phyloP scores from a whole-genome alignment of 768 basidiomycete species.

The Phlebiopsis flavidoalba region DNA sequence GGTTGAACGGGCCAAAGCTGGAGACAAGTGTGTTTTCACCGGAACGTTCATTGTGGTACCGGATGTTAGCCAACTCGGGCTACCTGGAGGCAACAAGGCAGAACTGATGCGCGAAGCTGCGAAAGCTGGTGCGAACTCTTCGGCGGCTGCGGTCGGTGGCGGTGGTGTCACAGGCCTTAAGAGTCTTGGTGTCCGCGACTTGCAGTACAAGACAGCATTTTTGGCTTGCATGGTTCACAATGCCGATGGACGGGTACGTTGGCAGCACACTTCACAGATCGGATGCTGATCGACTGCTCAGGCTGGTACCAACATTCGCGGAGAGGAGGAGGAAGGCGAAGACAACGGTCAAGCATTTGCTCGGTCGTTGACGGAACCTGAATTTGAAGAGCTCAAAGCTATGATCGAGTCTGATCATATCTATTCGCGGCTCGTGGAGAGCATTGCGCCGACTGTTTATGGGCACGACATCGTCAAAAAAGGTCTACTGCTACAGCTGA shows the following conservation, averaged over 20 bases:
- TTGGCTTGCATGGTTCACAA: slow-evolving; percentile 96
- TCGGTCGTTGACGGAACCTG: slow-evolving; percentile 84
- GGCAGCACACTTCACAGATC: not conserved
- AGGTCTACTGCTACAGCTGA: slow-evolving; percentile 89
- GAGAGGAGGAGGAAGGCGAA: slow-evolving; percentile 79
- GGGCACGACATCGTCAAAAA: slow-evolving; percentile 99
- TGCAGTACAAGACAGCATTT: slow-evolving; percentile 99
- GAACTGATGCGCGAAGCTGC: slow-evolving; percentile 86
- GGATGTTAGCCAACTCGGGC: slow-evolving; percentile 91
- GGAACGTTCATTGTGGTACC: slow-evolving; percentile 98
- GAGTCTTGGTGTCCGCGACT: slow-evolving; percentile 87
- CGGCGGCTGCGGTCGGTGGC: slow-evolving; percentile 61
- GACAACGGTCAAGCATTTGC: slow-evolving; percentile 82
- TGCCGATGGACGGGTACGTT: slow-evolving; percentile 78
- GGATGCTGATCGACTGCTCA: slow-evolving; percentile 21
- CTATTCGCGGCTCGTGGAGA: slow-evolving; percentile 88
- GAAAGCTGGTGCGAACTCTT: slow-evolving; percentile 52
- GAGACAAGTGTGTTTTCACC: slow-evolving; percentile 97
- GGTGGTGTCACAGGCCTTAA: slow-evolving; percentile 93
- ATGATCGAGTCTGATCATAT: slow-evolving; percentile 97
- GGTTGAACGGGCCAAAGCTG: slow-evolving; percentile 98
- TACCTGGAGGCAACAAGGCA: slow-evolving; percentile 91
- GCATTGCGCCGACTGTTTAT: slow-evolving; percentile 96
- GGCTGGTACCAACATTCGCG: slow-evolving; percentile 85
- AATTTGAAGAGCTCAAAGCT: slow-evolving; percentile 88